Base-by-base conservation (phyloP, 164 flowering plant species). In the Sextonia rubra region DNA sequence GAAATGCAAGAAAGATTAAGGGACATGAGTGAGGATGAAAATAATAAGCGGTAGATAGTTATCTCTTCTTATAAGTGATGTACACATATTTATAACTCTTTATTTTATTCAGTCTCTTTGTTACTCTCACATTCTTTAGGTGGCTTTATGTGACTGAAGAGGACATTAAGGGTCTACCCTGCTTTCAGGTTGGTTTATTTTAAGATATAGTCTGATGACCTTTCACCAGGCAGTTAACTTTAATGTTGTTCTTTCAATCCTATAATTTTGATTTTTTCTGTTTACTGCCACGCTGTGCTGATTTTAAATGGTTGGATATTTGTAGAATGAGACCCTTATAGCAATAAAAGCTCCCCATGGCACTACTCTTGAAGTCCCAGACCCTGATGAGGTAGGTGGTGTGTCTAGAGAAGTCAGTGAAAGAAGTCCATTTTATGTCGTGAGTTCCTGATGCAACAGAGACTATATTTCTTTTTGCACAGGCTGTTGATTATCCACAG, bases 271-370 rank as follows among this genome's bases (percentile, higher is more conserved):
- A 22, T 4, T 24, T 61, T 61, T 23, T 9, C 30, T 25, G 27
- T 23, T 29, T 64, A 12, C 20, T 61, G 64, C n/a, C 27, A 64
- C 3, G 5, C n/a, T 12, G 17, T 52, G 2, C 47, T 69, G 30
- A 72, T 48, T 49, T 64, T 48, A 64, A 15, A 15, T 72, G 74
- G 60, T 29, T 78, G 73, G 27, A 30, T 74, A 74, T 32, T 71
- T 26, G 55, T 86, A 95, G 99, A 88, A 90, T 79, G 91, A 90
- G 82, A 93, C 99, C 30, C 82, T 95, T 52, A 91, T 95, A 71
- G 98, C 99, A 80, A 83, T 95, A 62, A 95, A 95, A 86, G 99
- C 99, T 71, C 99, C 98, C 15, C 97, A 93, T 85, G 97, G 99
- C 27, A 95, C 98, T 68, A 95, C 97, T 22, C 76, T 95, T 68